Evolutionary conservation across 331 rosid genomes (phyloP), one percentile per base, ranked within the genome.

Genomic region (Quercus lobata): DNA sequence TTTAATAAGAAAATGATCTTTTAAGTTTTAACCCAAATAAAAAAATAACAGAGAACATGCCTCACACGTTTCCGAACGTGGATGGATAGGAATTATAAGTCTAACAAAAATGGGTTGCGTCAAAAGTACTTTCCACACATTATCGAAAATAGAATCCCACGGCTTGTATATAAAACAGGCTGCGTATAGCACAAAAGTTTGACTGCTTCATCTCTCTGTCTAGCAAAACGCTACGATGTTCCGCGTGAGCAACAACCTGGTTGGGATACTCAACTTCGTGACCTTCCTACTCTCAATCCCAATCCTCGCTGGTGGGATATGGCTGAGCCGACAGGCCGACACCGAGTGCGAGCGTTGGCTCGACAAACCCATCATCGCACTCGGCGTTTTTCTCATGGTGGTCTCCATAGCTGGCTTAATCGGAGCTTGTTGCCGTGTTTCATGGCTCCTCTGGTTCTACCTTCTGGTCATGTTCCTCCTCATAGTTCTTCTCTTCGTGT

Each of bases 391-490:
- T 77, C 94, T 93, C 4, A 56, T 93, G 81, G 2, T 96, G 3
- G 88, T 93, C 14, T 96, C 99, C 3, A 78, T 96, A 25, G 88
- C 94, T 4, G 99, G 99, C 2, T 83, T 96, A 2, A 27, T 93
- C 62, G 99, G 99, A 17, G 94, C 98, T 16, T 96, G 97, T 27
- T 93, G 93, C 57, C 79, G 91, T 6, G 88, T 89, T 27, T 80
- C 99, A 0, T 91, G 91, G 87, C 97, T 95, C n/a, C 93, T 95
- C 27, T 91, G 98, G 99, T 4, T 89, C 54, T 96, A 96, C 81
- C 97, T 96, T 0, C 80, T 93, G 5, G 93, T 90, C 46, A 93
- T 96, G 99, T 93, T 96, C 82, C 54, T 93, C 57, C 92, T 96
- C 83, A 96, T 96, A 56, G 71, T 96, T 7, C 5, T 88, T 15